Evolutionary conservation across 306 rosid species (phyloP).

Genomic region (Calophaca sinica): DNA sequence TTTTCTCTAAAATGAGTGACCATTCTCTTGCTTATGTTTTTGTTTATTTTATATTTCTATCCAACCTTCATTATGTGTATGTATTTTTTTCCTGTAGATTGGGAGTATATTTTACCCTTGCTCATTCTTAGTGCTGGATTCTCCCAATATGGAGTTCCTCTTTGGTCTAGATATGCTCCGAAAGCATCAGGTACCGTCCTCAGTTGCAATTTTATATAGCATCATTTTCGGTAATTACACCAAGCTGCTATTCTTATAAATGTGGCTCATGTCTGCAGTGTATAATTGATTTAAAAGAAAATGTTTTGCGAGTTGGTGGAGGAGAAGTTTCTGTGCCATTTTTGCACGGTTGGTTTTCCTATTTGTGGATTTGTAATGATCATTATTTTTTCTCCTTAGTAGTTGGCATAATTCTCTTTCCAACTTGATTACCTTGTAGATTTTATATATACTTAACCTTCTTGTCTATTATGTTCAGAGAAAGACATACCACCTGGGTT

Average conservation of each 20-base stretch:
- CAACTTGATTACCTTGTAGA: slow-evolving; percentile 10
- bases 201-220: slow-evolving; percentile 5
- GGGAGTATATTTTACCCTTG: slow-evolving; percentile 90
- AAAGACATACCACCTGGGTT: too few relatives aligned
- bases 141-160: slow-evolving; percentile 95
- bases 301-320: slow-evolving; percentile 91
- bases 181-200: slow-evolving; percentile 85
- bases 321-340: slow-evolving; percentile 96
- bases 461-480: too few relatives aligned
- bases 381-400: neutral
- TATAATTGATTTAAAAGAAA: slow-evolving; percentile 82
- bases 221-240: slow-evolving; percentile 34
- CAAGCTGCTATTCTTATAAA: slow-evolving; percentile 38
- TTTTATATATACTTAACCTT: slow-evolving; percentile 30
- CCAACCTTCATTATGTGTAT: slow-evolving; percentile 24
- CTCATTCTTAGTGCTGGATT: slow-evolving; percentile 86
- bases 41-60: neutral
- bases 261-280: slow-evolving; percentile 62
- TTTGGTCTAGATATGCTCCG: slow-evolving; percentile 98
- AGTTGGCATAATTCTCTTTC: slow-evolving; percentile 34
- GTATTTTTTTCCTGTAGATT: slow-evolving; percentile 58
- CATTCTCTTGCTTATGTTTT: slow-evolving; percentile 11
- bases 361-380: slow-evolving; percentile 15
- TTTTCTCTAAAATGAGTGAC: slow-evolving; percentile 1
- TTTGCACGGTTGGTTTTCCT: slow-evolving; percentile 73